Evolutionary conservation across 495 filamentous ascomycete genomes (phyloP), one percentile per base, ranked within the genome.

Genomic region (Trichocladium uniseriatum): DNA sequence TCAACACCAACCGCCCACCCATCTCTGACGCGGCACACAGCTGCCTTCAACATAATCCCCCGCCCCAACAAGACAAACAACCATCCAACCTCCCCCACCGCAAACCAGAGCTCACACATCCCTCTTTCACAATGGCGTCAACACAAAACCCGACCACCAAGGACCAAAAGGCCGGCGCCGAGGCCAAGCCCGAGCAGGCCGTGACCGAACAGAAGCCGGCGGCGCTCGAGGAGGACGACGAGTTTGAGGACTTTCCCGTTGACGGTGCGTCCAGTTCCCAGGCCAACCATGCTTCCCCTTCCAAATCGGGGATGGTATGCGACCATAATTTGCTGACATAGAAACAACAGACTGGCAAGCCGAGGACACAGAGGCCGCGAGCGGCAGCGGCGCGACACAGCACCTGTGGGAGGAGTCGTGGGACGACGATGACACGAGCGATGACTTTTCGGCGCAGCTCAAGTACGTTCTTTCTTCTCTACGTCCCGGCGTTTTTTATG

Each of bases 351-450:
- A 96, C 67, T 96, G 89, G 89, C 71, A 79, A 38, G 77, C 84
- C 58, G 87, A 94, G 64, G 86, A 92, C 55, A 83, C 86, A 53
- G 87, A 94, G 65, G 82, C 88, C 40, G 80, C 83, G 28, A 70
- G 70, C 45, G 73, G 74, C 45, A 54, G 60, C 56, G 61, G 63
- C 43, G 40, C 52, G 44, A 86, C 81, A 55, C 81, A 82, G 55
- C 88, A 96, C 73, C 70, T 98, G 49, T 98, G 92, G 92, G 92
- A 98, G 73, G 92, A 98, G 77, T 96, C 89, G 73, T 98, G 92
- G 92, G 92, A 98, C 69, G 92, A 98, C 59, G 92, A 98, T 66
- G 92, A 97, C 73, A 89, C 89, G 48, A 90, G 76, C 57, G 94
- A 97, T 65, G 92, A 98, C 58, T 98, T 98, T 64, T 89, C 89